These are phyloP conservation scores for Aspergillus homomorphus DNA, from an alignment of 495 filamentous ascomycete species.

Conservation along the genomic window DNA sequence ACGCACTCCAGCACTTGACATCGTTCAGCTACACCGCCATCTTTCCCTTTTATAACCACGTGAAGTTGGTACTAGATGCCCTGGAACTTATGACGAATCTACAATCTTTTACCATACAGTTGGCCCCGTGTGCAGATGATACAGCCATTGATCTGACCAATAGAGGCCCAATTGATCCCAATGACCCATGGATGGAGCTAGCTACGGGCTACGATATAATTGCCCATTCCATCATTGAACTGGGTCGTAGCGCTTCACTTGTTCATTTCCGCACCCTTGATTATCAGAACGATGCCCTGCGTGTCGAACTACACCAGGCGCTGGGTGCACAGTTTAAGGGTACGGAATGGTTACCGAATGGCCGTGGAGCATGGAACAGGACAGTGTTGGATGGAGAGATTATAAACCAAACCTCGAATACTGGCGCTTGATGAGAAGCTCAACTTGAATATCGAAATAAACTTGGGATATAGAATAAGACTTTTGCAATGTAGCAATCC, in stretches of 20 bases:
- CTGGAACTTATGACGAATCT: conserved; percentile 31
- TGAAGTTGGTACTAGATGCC: conserved; percentile 33
- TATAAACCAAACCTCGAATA: not conserved
- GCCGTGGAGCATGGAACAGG: conserved; percentile 26
- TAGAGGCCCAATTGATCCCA: conserved; percentile 40
- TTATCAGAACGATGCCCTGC: conserved; percentile 30
- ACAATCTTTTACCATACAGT: conserved; percentile 27
- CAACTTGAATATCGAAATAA: too few species aligned
- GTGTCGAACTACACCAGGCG: conserved; percentile 24
- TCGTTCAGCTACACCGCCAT: conserved; percentile 41
- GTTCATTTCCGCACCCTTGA: conserved; percentile 29
- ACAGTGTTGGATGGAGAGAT: not conserved
- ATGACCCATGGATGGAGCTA: conserved; percentile 47
- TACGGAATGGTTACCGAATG: conserved; percentile 31
- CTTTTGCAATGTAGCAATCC: too few species aligned
- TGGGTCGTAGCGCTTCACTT: conserved; percentile 20
- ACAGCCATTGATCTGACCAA: conserved; percentile 37
- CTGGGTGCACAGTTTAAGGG: conserved; percentile 24
- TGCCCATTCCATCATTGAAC: conserved; percentile 27
- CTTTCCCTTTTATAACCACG: conserved; percentile 46
- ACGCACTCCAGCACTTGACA: conserved; percentile 23
- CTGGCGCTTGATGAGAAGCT: not conserved
- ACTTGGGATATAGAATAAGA: too few species aligned
- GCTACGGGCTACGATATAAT: conserved; percentile 39
- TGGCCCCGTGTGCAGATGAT: conserved; percentile 32